Evolutionary conservation across 805 yeast species (phyloP), one percentile per base, ranked within the genome.

Genomic region (Zygoascus tannicola): DNA sequence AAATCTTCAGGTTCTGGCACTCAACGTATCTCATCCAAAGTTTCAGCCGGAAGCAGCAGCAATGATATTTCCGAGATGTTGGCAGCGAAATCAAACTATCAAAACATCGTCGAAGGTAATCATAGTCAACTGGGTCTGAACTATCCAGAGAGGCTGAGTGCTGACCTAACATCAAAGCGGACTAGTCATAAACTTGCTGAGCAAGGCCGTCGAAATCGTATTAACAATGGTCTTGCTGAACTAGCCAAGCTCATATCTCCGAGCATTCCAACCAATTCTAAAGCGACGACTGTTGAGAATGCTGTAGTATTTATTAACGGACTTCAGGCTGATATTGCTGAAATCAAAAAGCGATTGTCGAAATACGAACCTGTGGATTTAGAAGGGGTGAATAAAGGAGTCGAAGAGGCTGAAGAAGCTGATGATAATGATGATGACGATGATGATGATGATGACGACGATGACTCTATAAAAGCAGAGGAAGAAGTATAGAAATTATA

Each of bases 251-350:
- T 86, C 49, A 71, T 90, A 19, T 94, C 95, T 0, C 75, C 78
- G 4, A 12, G 52, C 68, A 2, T 48, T 14, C 54, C 53, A 10
- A 80, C 84, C 28, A 94, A 94, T 1, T 81, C 94, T 22, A 90
- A 90, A 57, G 97, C 97, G 1, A 87, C 94, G 2, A 90, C 97
- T 0, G 96, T 92, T 2, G 98, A 90, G 60, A 68, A 86, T 56
- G 95, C 96, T 0, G 78, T 83, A 21, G 66, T 66, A 19, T 85
- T 83, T 57, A 87, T 90, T 45, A 63, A 66, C 39, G 60, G 64
- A 28, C 61, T 81, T 43, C 64, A 65, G 22, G 49, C 50, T 5
- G 69, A 71, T 48, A 56, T 71, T 23, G 59, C 53, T 19, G 45
- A 38, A 20, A 38, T 52, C 19, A 56, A 53, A 41, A 45, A 37